Evolutionary conservation across 1,284 basidiomycete genomes (phyloP).

Genomic region (Pseudozyma hubeiensis): DNA sequence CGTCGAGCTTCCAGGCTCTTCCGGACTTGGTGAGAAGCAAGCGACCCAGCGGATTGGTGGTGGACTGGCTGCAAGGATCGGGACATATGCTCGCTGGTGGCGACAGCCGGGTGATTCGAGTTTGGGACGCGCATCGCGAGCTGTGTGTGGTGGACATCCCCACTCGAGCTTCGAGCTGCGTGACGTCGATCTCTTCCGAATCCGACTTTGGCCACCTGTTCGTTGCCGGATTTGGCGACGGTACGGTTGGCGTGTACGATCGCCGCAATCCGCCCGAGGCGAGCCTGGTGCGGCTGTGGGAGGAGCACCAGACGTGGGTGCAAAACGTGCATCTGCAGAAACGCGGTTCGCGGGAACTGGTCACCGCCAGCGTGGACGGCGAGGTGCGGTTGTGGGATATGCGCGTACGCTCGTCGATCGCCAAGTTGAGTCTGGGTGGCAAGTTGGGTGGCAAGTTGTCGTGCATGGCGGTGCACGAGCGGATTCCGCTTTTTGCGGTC

Average conservation of each 20-base stretch:
- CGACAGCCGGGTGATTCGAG: conserved; percentile 86
- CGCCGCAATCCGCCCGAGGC: conserved; percentile 85
- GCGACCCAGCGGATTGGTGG: conserved; percentile 83
- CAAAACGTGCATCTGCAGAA: conserved; percentile 90
- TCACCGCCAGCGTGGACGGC: conserved; percentile 93
- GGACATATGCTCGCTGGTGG: conserved; percentile 89
- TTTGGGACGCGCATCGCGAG: conserved; percentile 97
- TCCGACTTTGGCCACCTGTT: conserved; percentile 82
- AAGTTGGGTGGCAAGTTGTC: conserved; percentile 72
- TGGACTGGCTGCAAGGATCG: conserved; percentile 92
- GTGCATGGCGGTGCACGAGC: conserved; percentile 87
- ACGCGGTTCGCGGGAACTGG: conserved; percentile 78
- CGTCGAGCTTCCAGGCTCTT: conserved; percentile 90
- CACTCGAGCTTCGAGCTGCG: conserved; percentile 88
- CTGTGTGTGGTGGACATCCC: conserved; percentile 83
- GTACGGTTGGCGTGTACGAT: conserved; percentile 90
- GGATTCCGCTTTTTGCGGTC: conserved; percentile 85
- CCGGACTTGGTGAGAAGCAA: conserved; percentile 79
- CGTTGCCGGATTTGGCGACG: conserved; percentile 92
- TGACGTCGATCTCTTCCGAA: conserved; percentile 87
- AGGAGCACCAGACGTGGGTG: conserved; percentile 86
- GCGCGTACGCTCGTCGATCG: conserved; percentile 78
- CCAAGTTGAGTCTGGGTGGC: conserved; percentile 75
- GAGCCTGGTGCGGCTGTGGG: conserved; percentile 83
- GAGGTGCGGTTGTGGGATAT: conserved; percentile 93